A percentile compares a stretch with the other conserved stretches of the same genome.
Conservation (phyloP, 805 yeast genomes). For the Saturnispora ahearnii region DNA sequence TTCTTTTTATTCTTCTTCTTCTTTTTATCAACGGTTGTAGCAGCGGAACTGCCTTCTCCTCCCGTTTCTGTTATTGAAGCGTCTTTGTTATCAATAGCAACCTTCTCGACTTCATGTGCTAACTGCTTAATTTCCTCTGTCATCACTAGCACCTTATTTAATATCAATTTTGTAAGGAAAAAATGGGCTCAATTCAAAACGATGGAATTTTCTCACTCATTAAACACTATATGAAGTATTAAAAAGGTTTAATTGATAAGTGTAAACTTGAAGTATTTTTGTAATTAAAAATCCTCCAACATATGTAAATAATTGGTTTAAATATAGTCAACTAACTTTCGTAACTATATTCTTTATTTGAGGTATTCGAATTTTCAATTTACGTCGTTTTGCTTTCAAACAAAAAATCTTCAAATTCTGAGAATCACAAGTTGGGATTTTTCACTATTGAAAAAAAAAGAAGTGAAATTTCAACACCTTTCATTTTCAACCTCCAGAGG, state of each 20-base stretch:
- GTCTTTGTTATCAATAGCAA: background rate
- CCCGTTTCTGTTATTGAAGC: background rate
- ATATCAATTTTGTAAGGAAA: background rate
- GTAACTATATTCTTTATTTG: too few relatives aligned
- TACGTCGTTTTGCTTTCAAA: background rate
- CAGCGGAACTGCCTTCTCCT: background rate
- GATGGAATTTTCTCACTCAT: background rate
- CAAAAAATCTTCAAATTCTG: background rate
- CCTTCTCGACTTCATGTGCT: background rate
- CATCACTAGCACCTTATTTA: background rate
- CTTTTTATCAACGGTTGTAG: background rate
- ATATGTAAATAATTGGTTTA: too few relatives aligned
- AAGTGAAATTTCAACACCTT: background rate
- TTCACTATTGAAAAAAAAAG: background rate
- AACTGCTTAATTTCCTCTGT: background rate
- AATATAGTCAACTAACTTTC: too few relatives aligned
- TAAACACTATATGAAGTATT: background rate
- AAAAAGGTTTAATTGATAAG: background rate
- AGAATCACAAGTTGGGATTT: background rate
- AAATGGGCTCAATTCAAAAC: background rate
- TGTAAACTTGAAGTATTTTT: too few relatives aligned
- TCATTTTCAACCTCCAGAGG: background rate
- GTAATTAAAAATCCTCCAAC: too few relatives aligned
- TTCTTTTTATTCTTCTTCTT: constrained; percentile 47
- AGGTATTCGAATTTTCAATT: background rate